Evolutionary conservation across 2,329 filamentous ascomycete species (phyloP), one percentile per base, ranked within the genome.

Genomic region (Cladosporium oxysporum): DNA sequence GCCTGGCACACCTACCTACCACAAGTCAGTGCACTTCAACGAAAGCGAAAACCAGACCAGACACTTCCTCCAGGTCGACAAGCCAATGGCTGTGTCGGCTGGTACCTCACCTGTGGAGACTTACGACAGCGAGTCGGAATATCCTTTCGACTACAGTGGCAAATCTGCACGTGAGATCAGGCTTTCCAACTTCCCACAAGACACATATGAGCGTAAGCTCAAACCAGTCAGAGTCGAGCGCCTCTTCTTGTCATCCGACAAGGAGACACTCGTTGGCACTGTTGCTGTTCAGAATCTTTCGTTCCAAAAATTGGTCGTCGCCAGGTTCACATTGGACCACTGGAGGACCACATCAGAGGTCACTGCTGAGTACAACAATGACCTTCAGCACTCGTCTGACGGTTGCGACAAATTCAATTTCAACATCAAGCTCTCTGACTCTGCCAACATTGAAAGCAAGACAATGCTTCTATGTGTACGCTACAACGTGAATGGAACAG

Each of bases 291-390:
- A 90, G 76, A 99, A 99, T 78, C 79, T 98, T 52, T 88, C 93
- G 0, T 99, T 96, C 80, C 87, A 93, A 63, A 99, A 99, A 80
- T 79, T 84, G 6, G 92, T 99, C 63, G 88, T 90, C n/a, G 94
- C 92, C 77, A 88, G 95, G 60, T 99, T 99, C 78, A 99, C 95
- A 0, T 85, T 97, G 57, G 95, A 99, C 78, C 95, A 96, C 80
- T 99, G 95, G 95, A 97, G 96, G 84, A 99, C 95, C 0, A 96
- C 93, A 0, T 99, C 95, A 0, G 95, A 99, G 76, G 91, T 98
- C 1, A 85, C 85, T 44, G 94, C 92, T n/a, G 93, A 97, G 73
- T 99, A 87, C 81, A 90, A 89, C 76, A 87, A 91, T 68, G 91
- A 95, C 79, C 86, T 94, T 55, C 87, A 88, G 52, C 87, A 90